Evolutionary conservation across 495 filamentous ascomycete genomes (phyloP), one percentile per base, ranked within the genome.

Genomic region (Trichoderma erinaceum): DNA sequence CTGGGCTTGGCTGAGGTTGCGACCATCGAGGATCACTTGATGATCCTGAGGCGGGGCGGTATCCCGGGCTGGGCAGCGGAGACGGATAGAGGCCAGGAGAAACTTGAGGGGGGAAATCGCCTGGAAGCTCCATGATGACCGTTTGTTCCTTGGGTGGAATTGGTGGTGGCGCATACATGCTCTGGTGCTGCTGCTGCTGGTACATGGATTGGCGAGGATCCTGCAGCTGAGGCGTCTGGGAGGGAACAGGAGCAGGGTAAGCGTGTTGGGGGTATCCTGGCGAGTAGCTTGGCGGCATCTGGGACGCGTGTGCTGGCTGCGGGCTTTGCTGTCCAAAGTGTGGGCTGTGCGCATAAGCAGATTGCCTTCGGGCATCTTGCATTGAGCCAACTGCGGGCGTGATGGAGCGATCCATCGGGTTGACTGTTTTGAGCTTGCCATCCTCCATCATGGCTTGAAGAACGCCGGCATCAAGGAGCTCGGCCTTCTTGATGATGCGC

Each of bases 401-500:
- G 69, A 75, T 75, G 65, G 75, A 71, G 35, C 70, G 73, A 69
- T 77, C 77, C 64, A 78, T 77, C 0, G 81, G 81, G 68, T 83
- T 83, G 70, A 78, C 76, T 1, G 81, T 83, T 71, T 77, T 81
- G 56, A 83, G 77, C 72, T 78, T 83, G 4, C 80, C 80, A 66
- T 83, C 75, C 69, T 82, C 77, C 11, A 82, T 79, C 81, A 83
- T 83, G 27, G 78, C 81, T 46, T 77, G 76, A 21, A 83, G 74
- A 38, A 82, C 73, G 18, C 81, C 81, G 18, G 80, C 75, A 66
- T 83, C 81, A 41, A 83, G 72, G 32, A 84, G 68, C 72, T 83
- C 81, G 4, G 88, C 86, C 75, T 89, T 90, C 75, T 87, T 86
- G 41, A 93, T 84, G 67, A 92, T 81, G 18, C 88, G 80, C 67